Percentiles rank a stretch among this genome's conserved stretches.
These are phyloP conservation scores for Fraxinus ornus DNA, from an alignment of 305 asterid genomes.

Conservation along the genomic window DNA sequence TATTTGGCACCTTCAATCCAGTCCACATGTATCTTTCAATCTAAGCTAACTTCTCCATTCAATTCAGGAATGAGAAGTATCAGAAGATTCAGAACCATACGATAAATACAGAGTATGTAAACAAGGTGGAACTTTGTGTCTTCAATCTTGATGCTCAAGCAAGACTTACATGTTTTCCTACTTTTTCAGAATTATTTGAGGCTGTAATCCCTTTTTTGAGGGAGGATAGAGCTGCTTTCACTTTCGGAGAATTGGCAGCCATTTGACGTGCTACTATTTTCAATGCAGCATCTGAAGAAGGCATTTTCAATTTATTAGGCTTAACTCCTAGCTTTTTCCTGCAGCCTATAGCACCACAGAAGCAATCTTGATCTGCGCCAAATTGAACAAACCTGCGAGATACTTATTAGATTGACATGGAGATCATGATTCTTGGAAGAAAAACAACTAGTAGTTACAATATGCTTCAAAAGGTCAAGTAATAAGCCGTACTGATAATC, in stretches of 20 bases:
- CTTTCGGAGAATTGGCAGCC: conserved; percentile 53
- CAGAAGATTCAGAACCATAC: neutral
- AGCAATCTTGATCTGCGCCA: conserved; percentile 97
- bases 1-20: neutral
- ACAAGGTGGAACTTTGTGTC: neutral
- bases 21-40: neutral
- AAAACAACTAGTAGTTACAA: conserved; percentile 10
- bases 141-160: neutral
- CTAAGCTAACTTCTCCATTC: neutral
- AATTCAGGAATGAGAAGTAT: conserved; percentile 5
- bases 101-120: neutral
- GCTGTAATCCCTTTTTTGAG: neutral
- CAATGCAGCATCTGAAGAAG: conserved; percentile 73
- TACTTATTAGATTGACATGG: conserved; percentile 46
- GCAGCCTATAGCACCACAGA: conserved; percentile 84
- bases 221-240: conserved; percentile 41
- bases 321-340: conserved; percentile 84
- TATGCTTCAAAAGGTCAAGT: conserved; percentile 14
- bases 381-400: conserved; percentile 95
- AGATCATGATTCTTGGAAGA: conserved; percentile 11
- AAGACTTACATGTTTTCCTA: conserved; percentile 44
- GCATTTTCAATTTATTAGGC: conserved; percentile 58
- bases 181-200: neutral
- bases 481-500: conserved; percentile 82
- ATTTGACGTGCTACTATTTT: conserved; percentile 63